phyloP scores from a whole-genome alignment of 169 alveolate species.

The Theileria sp. region DNA sequence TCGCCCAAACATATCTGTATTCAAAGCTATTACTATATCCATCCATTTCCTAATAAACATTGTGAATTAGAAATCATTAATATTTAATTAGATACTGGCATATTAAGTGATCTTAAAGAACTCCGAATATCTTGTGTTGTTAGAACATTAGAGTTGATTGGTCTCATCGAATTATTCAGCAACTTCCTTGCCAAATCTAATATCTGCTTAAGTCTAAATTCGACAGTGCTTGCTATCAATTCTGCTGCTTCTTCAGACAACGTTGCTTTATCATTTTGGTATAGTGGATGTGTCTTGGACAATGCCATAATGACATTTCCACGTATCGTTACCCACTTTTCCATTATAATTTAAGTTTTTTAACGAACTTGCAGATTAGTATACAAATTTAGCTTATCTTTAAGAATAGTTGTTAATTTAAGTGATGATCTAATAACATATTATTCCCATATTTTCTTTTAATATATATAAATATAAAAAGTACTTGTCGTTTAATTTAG shows the following conservation, averaged over 20 bases:
- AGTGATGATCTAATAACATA: not conserved
- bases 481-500: slow-evolving; percentile 18
- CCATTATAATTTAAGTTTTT: slow-evolving; percentile 29
- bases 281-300: slow-evolving; percentile 62
- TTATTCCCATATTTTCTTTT: not conserved
- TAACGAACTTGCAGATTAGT: not conserved
- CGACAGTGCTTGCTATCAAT: slow-evolving; percentile 63
- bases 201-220: slow-evolving; percentile 55
- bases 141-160: slow-evolving; percentile 16
- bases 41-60: slow-evolving; percentile 19
- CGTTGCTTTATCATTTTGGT: slow-evolving; percentile 50
- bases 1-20: slow-evolving; percentile 56
- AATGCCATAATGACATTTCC: slow-evolving; percentile 42
- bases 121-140: slow-evolving; percentile 53
- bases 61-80: not conserved
- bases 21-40: slow-evolving; percentile 62
- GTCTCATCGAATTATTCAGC: slow-evolving; percentile 50
- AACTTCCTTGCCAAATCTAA: slow-evolving; percentile 46
- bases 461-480: not conserved
- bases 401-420: not conserved
- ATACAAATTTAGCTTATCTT: not conserved
- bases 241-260: slow-evolving; percentile 61
- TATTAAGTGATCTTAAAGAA: slow-evolving; percentile 54
- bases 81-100: slow-evolving; percentile 13
- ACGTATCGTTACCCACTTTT: slow-evolving; percentile 38